Percentiles rank a stretch among this genome's conserved stretches.
Evolutionary conservation across 1,284 basidiomycete genomes (phyloP).

Genomic region (Cutaneotrichosporon sp.): DNA sequence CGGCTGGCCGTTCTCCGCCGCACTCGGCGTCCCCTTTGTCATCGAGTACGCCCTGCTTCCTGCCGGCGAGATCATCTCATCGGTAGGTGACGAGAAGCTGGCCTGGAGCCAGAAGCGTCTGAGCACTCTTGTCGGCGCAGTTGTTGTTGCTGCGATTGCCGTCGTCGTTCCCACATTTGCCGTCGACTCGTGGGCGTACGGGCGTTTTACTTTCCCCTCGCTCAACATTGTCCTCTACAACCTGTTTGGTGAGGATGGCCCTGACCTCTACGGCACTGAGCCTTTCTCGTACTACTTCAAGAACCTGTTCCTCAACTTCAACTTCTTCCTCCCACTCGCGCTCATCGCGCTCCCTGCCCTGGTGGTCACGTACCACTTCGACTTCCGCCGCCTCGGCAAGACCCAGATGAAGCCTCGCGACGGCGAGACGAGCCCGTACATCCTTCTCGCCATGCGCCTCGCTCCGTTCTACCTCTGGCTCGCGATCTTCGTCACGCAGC

Average conservation of each 20-base stretch:
- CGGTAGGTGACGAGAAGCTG: constrained; percentile 50
- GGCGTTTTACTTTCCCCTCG: constrained; percentile 72
- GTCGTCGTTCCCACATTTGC: constrained; percentile 65
- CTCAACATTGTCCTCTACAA: constrained; percentile 96
- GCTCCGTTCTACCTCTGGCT: constrained; percentile 88
- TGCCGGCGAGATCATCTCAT: constrained; percentile 68
- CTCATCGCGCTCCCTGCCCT: constrained; percentile 76
- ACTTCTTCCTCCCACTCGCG: constrained; percentile 76
- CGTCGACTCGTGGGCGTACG: constrained; percentile 86
- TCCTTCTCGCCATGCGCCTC: constrained; percentile 70
- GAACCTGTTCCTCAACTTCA: constrained; percentile 92
- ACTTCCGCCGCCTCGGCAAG: constrained; percentile 74
- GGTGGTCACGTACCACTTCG: constrained; percentile 69
- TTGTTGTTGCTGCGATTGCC: constrained; percentile 59
- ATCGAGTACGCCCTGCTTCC: constrained; percentile 83
- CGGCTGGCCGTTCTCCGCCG: constrained; percentile 93
- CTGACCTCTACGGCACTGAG: constrained; percentile 89
- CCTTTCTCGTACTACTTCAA: constrained; percentile 78
- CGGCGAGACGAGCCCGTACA: constrained; percentile 68
- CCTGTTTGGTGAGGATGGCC: constrained; percentile 68
- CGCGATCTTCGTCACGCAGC: constrained; percentile 71
- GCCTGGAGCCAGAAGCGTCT: constrained; percentile 65
- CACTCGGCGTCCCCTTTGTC: constrained; percentile 83
- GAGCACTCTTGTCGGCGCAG: constrained; percentile 63
- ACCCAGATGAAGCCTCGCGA: constrained; percentile 59